These are phyloP conservation scores for Lepidium sativum DNA, from an alignment of 345 rosid species.

Conservation along the genomic window DNA sequence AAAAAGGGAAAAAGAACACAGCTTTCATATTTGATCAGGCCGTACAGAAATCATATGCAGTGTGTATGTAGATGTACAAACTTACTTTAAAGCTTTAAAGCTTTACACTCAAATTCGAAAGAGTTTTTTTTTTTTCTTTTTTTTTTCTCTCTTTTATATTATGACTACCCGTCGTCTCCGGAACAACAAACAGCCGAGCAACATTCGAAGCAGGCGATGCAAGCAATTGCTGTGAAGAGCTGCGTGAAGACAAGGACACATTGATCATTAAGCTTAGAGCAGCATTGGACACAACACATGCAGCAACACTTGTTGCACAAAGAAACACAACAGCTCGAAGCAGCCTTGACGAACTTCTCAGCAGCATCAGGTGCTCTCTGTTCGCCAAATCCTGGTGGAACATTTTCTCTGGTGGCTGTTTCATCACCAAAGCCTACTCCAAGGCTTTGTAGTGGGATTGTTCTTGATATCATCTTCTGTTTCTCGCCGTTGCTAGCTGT, in stretches of 20 bases:
- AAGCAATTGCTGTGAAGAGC: conserved; percentile 55
- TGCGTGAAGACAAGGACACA: conserved; percentile 51
- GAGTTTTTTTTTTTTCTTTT: not conserved
- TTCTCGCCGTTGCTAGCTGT: conserved; percentile 28
- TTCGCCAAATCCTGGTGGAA: conserved; percentile 48
- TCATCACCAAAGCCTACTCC: conserved; percentile 66
- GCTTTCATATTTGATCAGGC: conserved; percentile 13
- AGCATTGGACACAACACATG: conserved; percentile 73
- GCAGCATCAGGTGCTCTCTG: conserved; percentile 65
- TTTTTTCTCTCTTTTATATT: no score
- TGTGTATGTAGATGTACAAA: conserved; percentile 20
- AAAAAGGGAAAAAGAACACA: not conserved
- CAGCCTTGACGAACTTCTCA: conserved; percentile 63
- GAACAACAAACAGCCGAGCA: conserved; percentile 59
- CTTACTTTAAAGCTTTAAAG: conserved; percentile 7
- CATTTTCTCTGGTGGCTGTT: conserved; percentile 55
- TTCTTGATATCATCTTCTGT: conserved; percentile 28
- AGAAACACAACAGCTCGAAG: conserved; percentile 63
- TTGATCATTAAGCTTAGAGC: conserved; percentile 58
- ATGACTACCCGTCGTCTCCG: conserved; percentile 36
- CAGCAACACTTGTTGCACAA: conserved; percentile 63
- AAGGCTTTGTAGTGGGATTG: conserved; percentile 33
- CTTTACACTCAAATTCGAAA: conserved; percentile 11
- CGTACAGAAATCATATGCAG: conserved; percentile 7
- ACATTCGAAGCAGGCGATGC: conserved; percentile 73